These are phyloP conservation scores for Mycosarcoma maydis DNA, from an alignment of 1,284 basidiomycete genomes.

Conservation along the genomic window DNA sequence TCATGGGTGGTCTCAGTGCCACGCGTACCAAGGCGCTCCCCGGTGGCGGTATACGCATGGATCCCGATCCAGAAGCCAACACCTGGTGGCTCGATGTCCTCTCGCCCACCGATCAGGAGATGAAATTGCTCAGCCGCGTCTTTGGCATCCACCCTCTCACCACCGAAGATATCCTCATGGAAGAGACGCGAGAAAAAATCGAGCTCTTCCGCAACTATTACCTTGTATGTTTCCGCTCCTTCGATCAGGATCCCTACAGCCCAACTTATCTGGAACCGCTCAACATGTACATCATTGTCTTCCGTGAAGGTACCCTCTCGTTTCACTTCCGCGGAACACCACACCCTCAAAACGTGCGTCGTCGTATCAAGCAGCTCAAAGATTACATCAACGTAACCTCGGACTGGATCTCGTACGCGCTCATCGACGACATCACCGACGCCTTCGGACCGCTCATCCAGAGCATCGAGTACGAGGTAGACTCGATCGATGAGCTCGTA, in stretches of 20 bases:
- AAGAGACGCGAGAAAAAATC: conserved; percentile 99
- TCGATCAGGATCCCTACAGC: conserved; percentile 98
- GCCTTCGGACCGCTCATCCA: conserved; percentile 99
- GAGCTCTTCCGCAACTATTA: conserved; percentile 99
- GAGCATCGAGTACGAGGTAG: conserved; percentile 98
- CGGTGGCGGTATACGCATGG: conserved; percentile 61
- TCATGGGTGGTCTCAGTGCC: conserved; percentile 31
- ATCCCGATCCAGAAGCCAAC: conserved; percentile 72
- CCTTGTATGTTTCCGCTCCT: conserved; percentile 97
- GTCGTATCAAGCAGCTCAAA: conserved; percentile 98
- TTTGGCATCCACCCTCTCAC: conserved; percentile 98
- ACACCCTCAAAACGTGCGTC: conserved; percentile 95
- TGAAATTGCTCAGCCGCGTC: conserved; percentile 83
- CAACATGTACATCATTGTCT: conserved; percentile 99
- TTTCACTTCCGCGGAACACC: conserved; percentile 98
- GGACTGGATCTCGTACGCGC: conserved; percentile 99
- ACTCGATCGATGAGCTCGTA: conserved; percentile 97
- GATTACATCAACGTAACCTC: conserved; percentile 99
- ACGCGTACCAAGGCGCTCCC: conserved; percentile 47
- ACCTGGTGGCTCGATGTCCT: conserved; percentile 99
- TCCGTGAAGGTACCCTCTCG: conserved; percentile 94
- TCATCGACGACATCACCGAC: conserved; percentile 99
- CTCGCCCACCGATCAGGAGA: conserved; percentile 95
- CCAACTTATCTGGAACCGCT: conserved; percentile 97
- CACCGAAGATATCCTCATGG: conserved; percentile 99